Evolutionary conservation across 2,329 filamentous ascomycete species (phyloP), one percentile per base, ranked within the genome.

Genomic region (Paecilomyces sp.): DNA sequence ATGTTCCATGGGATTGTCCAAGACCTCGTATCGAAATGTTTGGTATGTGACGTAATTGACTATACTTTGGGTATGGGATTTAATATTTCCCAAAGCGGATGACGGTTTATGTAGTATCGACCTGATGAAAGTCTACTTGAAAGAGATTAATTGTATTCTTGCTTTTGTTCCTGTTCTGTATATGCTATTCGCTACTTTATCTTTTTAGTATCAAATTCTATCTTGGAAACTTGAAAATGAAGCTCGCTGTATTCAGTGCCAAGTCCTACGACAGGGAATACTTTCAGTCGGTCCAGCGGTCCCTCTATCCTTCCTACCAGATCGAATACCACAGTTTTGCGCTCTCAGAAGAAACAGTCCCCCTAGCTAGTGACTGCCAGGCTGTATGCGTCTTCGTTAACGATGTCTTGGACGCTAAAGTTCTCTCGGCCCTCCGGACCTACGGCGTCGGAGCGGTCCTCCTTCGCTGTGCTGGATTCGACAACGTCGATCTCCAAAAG

Each of bases 371-470:
- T 1, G 80, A 77, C 36, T 78, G 80, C 60, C 74, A 81, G 51
- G 86, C 85, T 59, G 79, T 89, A 55, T 89, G 86, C 73, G 83
- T 84, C 66, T 89, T 89, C 66, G 87, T 89, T 69, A 89, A 89
- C 71, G 87, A 89, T 73, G 72, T 73, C 3, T 76, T 88, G 22
- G 74, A 79, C 57, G 77, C 72, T 4, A 67, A 74, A 1, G 83
- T 88, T 47, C 77, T 88, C 52, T 70, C 76, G 22, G 73, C 76
- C 0, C 80, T 88, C 8, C 74, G 80, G 57, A 61, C 68, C 22
- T 64, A 71, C 51, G 85, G 85, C 66, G 79, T 86, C 53, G 78
- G 79, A 55, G 83, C 83, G 57, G 78, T 89, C 63, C 81, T 88
- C 25, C 78, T 89, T 58, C 85, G 87, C 57, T 89, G 87, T 72